A percentile compares a stretch with the other conserved stretches of the same genome.
These are phyloP conservation scores for Chrysopogon serrulatus DNA, from an alignment of 176 grass and related monocot genomes.

Conservation along the genomic window DNA sequence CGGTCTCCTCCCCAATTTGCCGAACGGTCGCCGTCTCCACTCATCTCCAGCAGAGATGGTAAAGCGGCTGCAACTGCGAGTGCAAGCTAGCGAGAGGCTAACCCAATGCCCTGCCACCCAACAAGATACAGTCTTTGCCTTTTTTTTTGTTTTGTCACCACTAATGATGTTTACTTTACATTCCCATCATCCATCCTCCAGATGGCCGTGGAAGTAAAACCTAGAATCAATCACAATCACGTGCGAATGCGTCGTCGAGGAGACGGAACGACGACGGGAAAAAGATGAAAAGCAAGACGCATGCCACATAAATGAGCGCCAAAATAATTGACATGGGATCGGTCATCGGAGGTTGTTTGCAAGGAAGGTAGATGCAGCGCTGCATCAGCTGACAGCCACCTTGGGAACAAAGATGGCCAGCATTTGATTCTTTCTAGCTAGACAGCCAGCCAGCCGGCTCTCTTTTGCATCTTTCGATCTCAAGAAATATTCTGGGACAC, in stretches of 20 bases:
- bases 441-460: conserved; percentile 6
- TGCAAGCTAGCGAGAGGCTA: background rate
- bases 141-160: background rate
- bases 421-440: conserved; percentile 40
- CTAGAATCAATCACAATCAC: conserved; percentile 33
- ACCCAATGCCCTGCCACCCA: background rate
- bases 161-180: conserved; percentile 3
- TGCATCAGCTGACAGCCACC: conserved; percentile 33
- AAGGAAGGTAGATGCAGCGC: conserved; percentile 42
- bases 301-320: background rate
- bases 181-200: background rate
- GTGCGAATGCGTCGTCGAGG: conserved; percentile 17
- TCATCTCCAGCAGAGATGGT: background rate
- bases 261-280: background rate
- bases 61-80: background rate
- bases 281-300: background rate
- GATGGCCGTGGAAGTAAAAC: conserved; percentile 24
- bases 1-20: background rate
- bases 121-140: background rate
- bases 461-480: conserved; percentile 45
- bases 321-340: background rate
- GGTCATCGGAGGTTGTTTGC: background rate
- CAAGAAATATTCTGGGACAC: conserved; percentile 6
- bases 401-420: conserved; percentile 54
- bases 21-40: background rate